These are phyloP conservation scores for Cichorium intybus DNA, from an alignment of 140 eudicot genomes.

Conservation along the genomic window DNA sequence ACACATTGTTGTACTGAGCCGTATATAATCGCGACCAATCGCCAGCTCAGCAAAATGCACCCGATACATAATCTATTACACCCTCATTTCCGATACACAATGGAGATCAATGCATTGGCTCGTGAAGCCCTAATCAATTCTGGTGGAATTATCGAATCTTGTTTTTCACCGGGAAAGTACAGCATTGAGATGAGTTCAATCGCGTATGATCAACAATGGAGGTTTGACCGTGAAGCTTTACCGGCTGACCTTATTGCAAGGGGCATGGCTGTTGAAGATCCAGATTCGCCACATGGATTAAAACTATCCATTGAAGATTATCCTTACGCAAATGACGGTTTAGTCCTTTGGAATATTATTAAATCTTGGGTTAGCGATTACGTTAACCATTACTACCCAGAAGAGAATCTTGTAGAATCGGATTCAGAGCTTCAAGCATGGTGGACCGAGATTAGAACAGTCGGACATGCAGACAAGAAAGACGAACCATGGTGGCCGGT, in stretches of 20 bases:
- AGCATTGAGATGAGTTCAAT: slow-evolving; percentile 50
- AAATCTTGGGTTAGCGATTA: slow-evolving; percentile 55
- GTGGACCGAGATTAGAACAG: slow-evolving; percentile 56
- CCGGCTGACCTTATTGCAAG: slow-evolving; percentile 62
- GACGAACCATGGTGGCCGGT: slow-evolving; percentile 69
- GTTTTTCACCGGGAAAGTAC: slow-evolving; percentile 44
- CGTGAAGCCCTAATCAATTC: slow-evolving; percentile 46
- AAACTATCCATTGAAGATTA: slow-evolving; percentile 58
- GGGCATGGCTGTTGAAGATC: slow-evolving; percentile 60
- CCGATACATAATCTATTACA: slow-evolving; percentile 57
- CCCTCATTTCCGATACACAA: slow-evolving; percentile 70
- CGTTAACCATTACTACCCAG: slow-evolving; percentile 46
- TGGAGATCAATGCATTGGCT: slow-evolving; percentile 68
- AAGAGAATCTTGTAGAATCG: slow-evolving; percentile 21
- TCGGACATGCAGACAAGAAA: slow-evolving; percentile 55
- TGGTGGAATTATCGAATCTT: slow-evolving; percentile 48
- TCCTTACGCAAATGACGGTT: slow-evolving; percentile 64
- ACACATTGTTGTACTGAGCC: slow-evolving; percentile 76
- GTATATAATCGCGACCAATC: slow-evolving; percentile 60
- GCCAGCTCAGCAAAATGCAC: slow-evolving; percentile 66
- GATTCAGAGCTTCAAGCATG: slow-evolving; percentile 50
- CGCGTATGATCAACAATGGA: slow-evolving; percentile 48
- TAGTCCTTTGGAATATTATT: slow-evolving; percentile 57
- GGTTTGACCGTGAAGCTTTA: slow-evolving; percentile 55
- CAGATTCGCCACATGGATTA: slow-evolving; percentile 41